These are phyloP conservation scores for Plasmodium berghei DNA, from an alignment of 169 alveolate genomes.

Conservation along the genomic window DNA sequence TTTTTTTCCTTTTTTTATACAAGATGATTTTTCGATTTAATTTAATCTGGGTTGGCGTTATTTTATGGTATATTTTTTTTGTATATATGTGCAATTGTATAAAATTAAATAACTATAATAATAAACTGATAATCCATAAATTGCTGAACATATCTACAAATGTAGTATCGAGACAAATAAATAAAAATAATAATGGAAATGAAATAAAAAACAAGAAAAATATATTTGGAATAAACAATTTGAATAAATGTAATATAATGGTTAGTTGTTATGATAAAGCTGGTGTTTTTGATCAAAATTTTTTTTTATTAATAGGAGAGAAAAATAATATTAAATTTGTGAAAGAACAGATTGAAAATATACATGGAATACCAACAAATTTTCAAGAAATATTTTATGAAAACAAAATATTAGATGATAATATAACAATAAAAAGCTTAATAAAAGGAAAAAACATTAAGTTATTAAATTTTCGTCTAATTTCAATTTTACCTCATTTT, in stretches of 20 bases:
- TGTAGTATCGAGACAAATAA: neutral
- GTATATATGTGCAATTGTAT: neutral
- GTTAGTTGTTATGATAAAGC: conserved; percentile 47
- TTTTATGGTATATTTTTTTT: neutral
- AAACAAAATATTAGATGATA: conserved; percentile 19
- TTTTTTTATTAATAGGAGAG: conserved; percentile 26
- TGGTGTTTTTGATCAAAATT: conserved; percentile 18
- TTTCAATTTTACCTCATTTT: conserved; percentile 44
- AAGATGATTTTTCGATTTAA: too few species aligned
- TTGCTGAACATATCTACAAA: neutral
- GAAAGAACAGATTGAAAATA: conserved; percentile 37
- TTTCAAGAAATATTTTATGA: conserved; percentile 58
- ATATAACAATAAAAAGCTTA: conserved; percentile 22
- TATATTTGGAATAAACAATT: too few species aligned
- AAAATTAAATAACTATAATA: neutral
- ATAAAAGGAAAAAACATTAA: conserved; percentile 42
- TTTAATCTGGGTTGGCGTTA: neutral
- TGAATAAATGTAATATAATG: conserved; percentile 21
- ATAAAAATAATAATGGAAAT: neutral
- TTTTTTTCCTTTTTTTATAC: too few species aligned
- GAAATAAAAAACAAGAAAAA: neutral
- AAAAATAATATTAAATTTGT: conserved; percentile 18
- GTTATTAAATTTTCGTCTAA: conserved; percentile 35
- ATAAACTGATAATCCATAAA: neutral
- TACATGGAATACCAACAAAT: conserved; percentile 52